Base-by-base conservation (phyloP, 805 yeast species). In the Zygosaccharomyces pseudorouxii region DNA sequence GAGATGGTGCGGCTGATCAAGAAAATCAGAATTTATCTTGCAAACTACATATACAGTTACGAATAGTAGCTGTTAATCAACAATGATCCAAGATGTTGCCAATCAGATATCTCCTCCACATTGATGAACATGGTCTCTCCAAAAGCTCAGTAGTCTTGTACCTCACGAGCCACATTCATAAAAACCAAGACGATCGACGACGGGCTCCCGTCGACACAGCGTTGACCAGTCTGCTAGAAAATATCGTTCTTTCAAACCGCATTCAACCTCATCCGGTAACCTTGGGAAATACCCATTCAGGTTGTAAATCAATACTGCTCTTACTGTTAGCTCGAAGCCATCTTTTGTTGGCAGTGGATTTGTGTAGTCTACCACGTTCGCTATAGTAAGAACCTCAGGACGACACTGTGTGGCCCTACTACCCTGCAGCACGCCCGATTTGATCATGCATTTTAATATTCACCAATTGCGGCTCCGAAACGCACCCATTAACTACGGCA, bases 241-340 rank as follows among this genome's bases (percentile, higher is more conserved):
- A 89, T 89, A 50, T 82, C 76, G 48, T 72, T 79, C 22, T 71
- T 60, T n/a, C 64, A 51, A 89, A 71, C 19, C 89, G 75, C 36
- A 89, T 83, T 48, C 81, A 83, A 58, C 85, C 89, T 68, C 87
- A 88, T 59, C 89, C 89, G 96, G 57, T 95, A 75, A 25, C 96
- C 96, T 68, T 89, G 96, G 71, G 89, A 89, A 1, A 96, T 93
- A 67, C 89, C 96, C n/a, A 89, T 85, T 25, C 3, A 9, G 28
- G 28, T 25, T 3, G 23, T 6, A 22, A 9, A 25, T 25, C 7
- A 10, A 25, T 10, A 10, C 10, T 25, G 10, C 28, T 25, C 28
- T 9, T 10, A 10, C 10, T 25, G 12, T 7, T 10, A 25, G 12
- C 11, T 25, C 10, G 11, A 25, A 3, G 2, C 28, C 9, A 25